phyloP scores from a whole-genome alignment of 176 grass and related monocot species.

The Pontederia crassipes region DNA sequence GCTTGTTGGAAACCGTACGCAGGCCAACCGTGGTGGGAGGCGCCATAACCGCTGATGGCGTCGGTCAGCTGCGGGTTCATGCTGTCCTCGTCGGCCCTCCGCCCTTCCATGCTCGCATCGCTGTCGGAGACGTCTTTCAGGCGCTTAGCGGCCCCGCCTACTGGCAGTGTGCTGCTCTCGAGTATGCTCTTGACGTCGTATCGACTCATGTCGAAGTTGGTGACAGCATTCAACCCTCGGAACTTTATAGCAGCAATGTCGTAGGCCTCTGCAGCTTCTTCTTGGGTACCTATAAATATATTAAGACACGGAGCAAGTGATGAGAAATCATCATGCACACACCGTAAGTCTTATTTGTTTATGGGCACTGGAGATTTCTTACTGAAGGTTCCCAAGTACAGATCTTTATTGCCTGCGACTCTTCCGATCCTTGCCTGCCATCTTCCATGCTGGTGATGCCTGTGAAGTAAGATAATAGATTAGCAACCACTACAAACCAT shows the following conservation, averaged over 20 bases:
- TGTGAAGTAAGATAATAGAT: neutral
- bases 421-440: conserved; percentile 11
- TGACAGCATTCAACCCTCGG: conserved; percentile 64
- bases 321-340: too few species aligned
- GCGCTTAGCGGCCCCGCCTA: conserved; percentile 33
- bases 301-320: neutral
- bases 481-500: too few species aligned
- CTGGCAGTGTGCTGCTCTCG: conserved; percentile 42
- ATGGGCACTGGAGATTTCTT: neutral
- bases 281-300: conserved; percentile 48
- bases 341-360: too few species aligned
- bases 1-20: conserved; percentile 18
- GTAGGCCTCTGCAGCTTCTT: conserved; percentile 77
- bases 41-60: conserved; percentile 20
- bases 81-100: conserved; percentile 11
- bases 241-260: conserved; percentile 80
- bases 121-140: conserved; percentile 38
- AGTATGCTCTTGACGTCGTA: conserved; percentile 75
- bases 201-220: conserved; percentile 79
- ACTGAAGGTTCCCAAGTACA: conserved; percentile 11
- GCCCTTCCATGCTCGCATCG: conserved; percentile 18
- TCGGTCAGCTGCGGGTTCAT: conserved; percentile 21
- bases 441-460: conserved; percentile 13
- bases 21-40: conserved; percentile 28
- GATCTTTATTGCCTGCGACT: conserved; percentile 12